phyloP scores from a whole-genome alignment of 1,284 basidiomycete genomes.

The Veloboletus limbatus region DNA sequence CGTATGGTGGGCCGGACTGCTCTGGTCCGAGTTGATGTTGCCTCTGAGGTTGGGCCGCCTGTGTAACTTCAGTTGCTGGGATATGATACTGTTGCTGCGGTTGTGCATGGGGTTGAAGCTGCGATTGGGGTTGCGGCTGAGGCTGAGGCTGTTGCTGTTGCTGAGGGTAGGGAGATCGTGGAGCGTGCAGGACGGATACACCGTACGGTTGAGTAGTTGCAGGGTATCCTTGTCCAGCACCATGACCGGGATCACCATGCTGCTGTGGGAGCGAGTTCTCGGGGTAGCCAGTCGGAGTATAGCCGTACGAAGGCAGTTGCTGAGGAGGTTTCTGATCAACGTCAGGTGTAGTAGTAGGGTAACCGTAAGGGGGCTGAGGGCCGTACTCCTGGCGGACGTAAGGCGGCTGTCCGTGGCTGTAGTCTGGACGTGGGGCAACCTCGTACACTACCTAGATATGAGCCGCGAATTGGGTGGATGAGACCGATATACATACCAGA shows the following conservation, averaged over 20 bases:
- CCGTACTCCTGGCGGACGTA: slow-evolving; percentile 31
- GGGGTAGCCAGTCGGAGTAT: slow-evolving; percentile 39
- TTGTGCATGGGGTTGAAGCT: slow-evolving; percentile 14
- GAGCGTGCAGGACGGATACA: slow-evolving; percentile 28
- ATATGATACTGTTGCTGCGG: slow-evolving; percentile 23
- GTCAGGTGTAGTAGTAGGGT: slow-evolving; percentile 35
- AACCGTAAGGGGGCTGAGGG: slow-evolving; percentile 39
- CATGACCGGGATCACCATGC: slow-evolving; percentile 40
- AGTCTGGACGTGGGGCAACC: slow-evolving; percentile 20
- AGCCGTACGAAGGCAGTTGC: slow-evolving; percentile 34
- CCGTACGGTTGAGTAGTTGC: slow-evolving; percentile 31
- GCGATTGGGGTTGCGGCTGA: slow-evolving; percentile 10
- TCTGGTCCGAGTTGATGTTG: slow-evolving; percentile 18
- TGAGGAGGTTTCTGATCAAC: slow-evolving; percentile 42
- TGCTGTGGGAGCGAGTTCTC: slow-evolving; percentile 29
- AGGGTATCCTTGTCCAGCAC: slow-evolving; percentile 26
- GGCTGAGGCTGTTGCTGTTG: slow-evolving; percentile 27
- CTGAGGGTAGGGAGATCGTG: slow-evolving; percentile 31
- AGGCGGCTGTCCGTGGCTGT: slow-evolving; percentile 19
- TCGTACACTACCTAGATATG: slow-evolving; percentile 28
- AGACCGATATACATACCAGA: slow-evolving; percentile 44
- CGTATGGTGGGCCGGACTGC: slow-evolving; percentile 58
- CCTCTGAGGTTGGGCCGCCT: slow-evolving; percentile 14
- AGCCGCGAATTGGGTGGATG: slow-evolving; percentile 10
- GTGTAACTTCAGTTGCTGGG: slow-evolving; percentile 9